Percentiles rank a stretch among this genome's conserved stretches.
These are phyloP conservation scores for Iris pallida DNA, from an alignment of 116 monocot species.

Conservation along the genomic window DNA sequence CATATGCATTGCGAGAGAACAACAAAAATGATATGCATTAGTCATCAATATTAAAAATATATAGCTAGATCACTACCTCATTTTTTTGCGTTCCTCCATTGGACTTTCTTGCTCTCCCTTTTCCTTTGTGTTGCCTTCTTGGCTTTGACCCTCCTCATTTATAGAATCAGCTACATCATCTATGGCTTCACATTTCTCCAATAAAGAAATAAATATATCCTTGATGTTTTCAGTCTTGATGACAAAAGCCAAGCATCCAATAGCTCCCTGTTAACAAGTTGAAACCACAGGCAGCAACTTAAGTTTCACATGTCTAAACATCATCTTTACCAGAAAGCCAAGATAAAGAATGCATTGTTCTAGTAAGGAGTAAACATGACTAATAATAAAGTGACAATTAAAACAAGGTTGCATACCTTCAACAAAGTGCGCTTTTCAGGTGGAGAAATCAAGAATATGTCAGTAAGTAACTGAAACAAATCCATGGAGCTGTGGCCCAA, in stretches of 20 bases:
- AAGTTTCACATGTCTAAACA: neutral
- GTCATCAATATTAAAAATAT: constrained; percentile 1
- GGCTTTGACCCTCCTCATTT: constrained; percentile 22
- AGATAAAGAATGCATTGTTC: no score
- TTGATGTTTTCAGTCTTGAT: constrained; percentile 28
- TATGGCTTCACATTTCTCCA: constrained; percentile 29
- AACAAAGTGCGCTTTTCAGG: constrained; percentile 46
- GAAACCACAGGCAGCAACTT: neutral
- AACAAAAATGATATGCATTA: neutral
- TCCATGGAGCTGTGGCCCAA: constrained; percentile 55
- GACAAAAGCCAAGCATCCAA: constrained; percentile 53
- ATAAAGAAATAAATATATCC: constrained; percentile 42
- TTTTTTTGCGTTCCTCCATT: constrained; percentile 16
- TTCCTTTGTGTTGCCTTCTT: constrained; percentile 10
- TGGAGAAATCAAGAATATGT: constrained; percentile 56
- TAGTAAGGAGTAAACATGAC: no score
- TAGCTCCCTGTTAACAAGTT: constrained; percentile 50
- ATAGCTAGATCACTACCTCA: constrained; percentile 19
- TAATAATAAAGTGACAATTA: neutral
- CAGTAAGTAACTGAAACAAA: constrained; percentile 43
- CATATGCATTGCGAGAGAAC: neutral
- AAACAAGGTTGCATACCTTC: constrained; percentile 47
- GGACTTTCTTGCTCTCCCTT: constrained; percentile 7
- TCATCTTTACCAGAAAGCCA: no score
- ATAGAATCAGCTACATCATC: constrained; percentile 13